Evolutionary conservation across 2,329 filamentous ascomycete species (phyloP).

Genomic region (Cladosporium velox): DNA sequence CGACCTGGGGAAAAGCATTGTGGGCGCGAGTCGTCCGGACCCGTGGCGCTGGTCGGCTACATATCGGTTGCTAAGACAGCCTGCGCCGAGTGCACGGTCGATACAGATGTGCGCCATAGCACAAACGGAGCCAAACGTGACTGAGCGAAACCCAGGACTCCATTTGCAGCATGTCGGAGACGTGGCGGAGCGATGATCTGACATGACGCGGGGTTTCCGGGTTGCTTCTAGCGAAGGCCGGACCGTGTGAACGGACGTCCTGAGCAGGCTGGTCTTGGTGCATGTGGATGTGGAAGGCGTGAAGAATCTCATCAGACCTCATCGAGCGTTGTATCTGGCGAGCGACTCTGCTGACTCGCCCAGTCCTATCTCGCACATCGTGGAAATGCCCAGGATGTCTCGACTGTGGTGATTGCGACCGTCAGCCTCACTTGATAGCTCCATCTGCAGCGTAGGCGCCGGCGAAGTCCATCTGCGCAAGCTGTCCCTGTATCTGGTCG

Average conservation of each 20-base stretch:
- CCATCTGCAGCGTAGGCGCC: slow-evolving; percentile 36
- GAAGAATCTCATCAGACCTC: neutral
- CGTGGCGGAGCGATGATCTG: neutral
- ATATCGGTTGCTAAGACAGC: neutral
- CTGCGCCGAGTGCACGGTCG: neutral
- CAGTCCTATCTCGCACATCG: neutral
- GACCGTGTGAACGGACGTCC: no score
- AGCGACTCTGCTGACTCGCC: neutral
- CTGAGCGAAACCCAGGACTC: no score
- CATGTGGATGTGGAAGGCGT: neutral
- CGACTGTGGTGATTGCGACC: neutral
- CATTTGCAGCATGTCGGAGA: neutral
- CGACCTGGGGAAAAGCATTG: neutral
- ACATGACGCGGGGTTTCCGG: neutral
- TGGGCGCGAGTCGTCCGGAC: neutral
- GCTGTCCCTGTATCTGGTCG: slow-evolving; percentile 44
- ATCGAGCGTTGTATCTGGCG: neutral
- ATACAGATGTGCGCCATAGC: neutral
- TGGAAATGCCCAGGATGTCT: neutral
- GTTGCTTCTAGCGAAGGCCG: neutral
- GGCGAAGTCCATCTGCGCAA: slow-evolving; percentile 42
- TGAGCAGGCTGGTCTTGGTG: neutral
- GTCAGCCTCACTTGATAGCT: slow-evolving; percentile 31
- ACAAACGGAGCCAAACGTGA: neutral
- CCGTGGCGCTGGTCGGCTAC: neutral